Conservation (phyloP, 345 rosid genomes). For the Trapa bicornis region DNA sequence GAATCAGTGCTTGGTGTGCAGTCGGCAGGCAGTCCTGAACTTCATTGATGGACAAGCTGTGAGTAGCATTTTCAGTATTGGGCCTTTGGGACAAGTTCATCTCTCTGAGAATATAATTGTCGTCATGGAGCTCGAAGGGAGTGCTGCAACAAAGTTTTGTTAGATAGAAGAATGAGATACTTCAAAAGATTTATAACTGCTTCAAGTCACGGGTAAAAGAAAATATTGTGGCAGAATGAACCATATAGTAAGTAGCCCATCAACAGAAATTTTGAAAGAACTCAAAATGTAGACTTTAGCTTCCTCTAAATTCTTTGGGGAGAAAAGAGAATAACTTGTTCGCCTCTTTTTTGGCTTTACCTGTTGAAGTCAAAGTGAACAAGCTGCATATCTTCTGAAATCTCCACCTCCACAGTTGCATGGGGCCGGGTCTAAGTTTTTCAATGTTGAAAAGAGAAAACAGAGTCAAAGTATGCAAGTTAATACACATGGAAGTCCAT, state of each 20-base stretch:
- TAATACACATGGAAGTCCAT: neutral
- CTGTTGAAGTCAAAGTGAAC: constrained; percentile 97
- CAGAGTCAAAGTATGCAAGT: neutral
- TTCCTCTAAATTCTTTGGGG: neutral
- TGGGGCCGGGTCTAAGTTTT: constrained; percentile 80
- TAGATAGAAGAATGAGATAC: neutral
- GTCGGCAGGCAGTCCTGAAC: constrained; percentile 22
- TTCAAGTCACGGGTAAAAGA: neutral
- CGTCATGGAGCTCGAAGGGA: constrained; percentile 98
- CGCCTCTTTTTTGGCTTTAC: constrained; percentile 21
- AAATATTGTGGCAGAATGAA: neutral
- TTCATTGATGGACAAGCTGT: constrained; percentile 21
- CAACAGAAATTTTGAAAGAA: neutral
- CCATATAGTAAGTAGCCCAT: neutral
- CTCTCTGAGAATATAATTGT: constrained; percentile 87
- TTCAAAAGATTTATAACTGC: neutral
- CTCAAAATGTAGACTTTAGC: neutral
- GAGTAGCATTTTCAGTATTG: constrained; percentile 23
- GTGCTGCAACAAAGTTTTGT: constrained; percentile 38
- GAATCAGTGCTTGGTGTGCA: constrained; percentile 14
- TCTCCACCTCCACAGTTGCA: constrained; percentile 98
- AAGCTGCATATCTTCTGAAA: constrained; percentile 99
- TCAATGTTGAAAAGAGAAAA: constrained; percentile 3
- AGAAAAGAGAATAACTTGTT: neutral
- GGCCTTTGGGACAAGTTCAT: constrained; percentile 74